Evolutionary conservation across 2,329 filamentous ascomycete species (phyloP).

Genomic region (Emmonsiellopsis sp.): DNA sequence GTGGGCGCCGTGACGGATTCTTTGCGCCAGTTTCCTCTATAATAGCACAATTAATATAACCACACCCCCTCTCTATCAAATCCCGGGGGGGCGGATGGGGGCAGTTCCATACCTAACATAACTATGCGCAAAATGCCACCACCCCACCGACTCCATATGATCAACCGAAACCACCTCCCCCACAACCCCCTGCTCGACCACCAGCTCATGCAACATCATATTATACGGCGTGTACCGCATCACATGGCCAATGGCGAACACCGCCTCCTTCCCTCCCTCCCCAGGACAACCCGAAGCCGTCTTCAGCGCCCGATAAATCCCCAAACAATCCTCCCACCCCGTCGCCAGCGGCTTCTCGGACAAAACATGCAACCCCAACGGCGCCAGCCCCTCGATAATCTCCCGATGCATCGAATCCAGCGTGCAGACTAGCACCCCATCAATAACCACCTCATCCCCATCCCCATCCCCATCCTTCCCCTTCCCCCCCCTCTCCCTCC

Average conservation of each 20-base stretch:
- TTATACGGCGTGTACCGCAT: constrained; percentile 78
- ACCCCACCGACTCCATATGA: constrained; percentile 77
- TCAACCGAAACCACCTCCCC: constrained; percentile 68
- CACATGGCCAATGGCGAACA: constrained; percentile 79
- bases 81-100: no score
- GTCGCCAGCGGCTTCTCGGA: constrained; percentile 79
- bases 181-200: constrained; percentile 60
- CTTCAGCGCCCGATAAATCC: constrained; percentile 42
- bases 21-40: constrained; percentile 68
- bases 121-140: constrained; percentile 75
- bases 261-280: constrained; percentile 7
- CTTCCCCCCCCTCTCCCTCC: constrained; percentile 43
- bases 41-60: neutral
- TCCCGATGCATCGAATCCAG: constrained; percentile 74
- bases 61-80: no score
- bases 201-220: constrained; percentile 60
- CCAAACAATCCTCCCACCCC: constrained; percentile 58
- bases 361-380: constrained; percentile 60
- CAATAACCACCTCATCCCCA: constrained; percentile 42
- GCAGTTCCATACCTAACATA: constrained; percentile 47
- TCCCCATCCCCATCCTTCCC: constrained; percentile 29
- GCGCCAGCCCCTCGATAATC: constrained; percentile 58
- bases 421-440: constrained; percentile 54
- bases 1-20: constrained; percentile 64
- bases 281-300: neutral